Base-by-base conservation (phyloP, 257 asterid species). In the Verbena officinalis region DNA sequence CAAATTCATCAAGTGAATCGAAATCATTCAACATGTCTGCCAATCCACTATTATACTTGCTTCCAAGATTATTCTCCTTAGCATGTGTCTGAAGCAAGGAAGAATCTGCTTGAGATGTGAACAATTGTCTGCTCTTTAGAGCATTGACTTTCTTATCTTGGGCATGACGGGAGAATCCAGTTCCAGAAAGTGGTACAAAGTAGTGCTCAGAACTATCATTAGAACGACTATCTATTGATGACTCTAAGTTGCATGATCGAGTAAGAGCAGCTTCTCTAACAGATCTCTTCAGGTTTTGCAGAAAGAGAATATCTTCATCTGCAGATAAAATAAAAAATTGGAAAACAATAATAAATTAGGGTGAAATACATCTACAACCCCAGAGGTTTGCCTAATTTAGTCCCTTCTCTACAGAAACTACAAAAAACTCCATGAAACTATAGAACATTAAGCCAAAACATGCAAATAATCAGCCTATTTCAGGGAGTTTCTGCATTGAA, bases 241-340 rank as follows among this genome's bases (percentile, higher is more conserved):
- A 82, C 45, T 84, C 97, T 42, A 64, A 62, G 80, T 80, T 77
- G 80, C 79, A 68, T 19, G 79, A 55, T 75, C 75, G 86, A 60
- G 80, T 65, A 70, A 87, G 94, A 64, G 96, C 99, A 77, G 99
- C 97, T 84, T 85, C 95, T 78, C 99, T 81, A 64, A 93, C 97
- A 56, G 97, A 86, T 84, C 91, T 85, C 83, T 84, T 90, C 82
- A 93, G 74, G 70, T 90, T 86, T 79, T 86, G 96, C 39, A 88
- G 84, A 66, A 74, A 88, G 77, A 71, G 75, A 77, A 74, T 55
- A 67, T 82, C 95, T 42, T 82, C 85, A 72, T 86, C 99, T 94
- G 90, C 84, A 80, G 64, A 75, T 53, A 63, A 20, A 22, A 43
- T 58, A 21, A 56, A 46, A 22, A 75, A 42, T 38, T 21, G 36